Base-by-base conservation (phyloP, 305 asterid genomes). In the Nicotiana rustica region DNA sequence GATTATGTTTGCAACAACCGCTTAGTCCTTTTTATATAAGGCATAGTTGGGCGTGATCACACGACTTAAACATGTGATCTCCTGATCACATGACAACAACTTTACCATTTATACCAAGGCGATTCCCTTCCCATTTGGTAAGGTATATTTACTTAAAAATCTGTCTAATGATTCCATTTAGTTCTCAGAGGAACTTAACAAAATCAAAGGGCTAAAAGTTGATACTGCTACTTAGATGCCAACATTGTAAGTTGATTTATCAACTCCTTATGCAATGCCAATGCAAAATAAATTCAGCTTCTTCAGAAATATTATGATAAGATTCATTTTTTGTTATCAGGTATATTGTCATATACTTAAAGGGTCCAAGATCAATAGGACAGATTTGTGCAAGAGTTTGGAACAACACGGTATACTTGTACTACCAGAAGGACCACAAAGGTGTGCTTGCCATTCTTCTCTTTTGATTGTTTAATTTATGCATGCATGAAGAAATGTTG, bases 161-260 rank as follows among this genome's bases (percentile, higher is more conserved):
- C 6, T 84, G 70, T 73, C 69, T 79, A 67, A 81, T 55, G 36
- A 85, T 77, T 84, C n/a, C 33, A 14, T 83, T 60, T 82, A 25
- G 47, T 52, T 85, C 84, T 70, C 91, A 96, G 99, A 81, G 86
- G 98, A 93, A 81, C 86, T 96, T 69, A 89, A 82, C 89, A 89
- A 91, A 79, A 92, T 96, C 87, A 86, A 93, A 81, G 97, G 98
- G 78, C 88, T 96, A 56, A 88, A 91, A 84, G 98, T 96, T 82
- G 96, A 93, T 83, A 41, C 88, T 64, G 87, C 82, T 67, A 81
- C 98, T 55, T 96, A 25, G 95, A 96, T 88, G 93, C 99, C 66
- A 96, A 96, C 83, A 96, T 96, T 60, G 99, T 96, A 89, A 93
- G 98, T 88, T 55, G 21, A 19, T n/a, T 21, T 60, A 21, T 47